Evolutionary conservation across 129 eudicot genomes (phyloP).

Genomic region (carrot (Daucus carota)): DH1_v3.0 NC_030384.2:48311501-48312000

Average conservation of each 20-base stretch:
- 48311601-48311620: background rate
- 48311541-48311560: no score
- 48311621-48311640: background rate
- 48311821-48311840: constrained; percentile 33
- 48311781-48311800: background rate
- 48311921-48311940: constrained; percentile 30
- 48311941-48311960: constrained; percentile 34
- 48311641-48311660: background rate
- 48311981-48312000: constrained; percentile 63
- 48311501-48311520: no score
- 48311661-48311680: background rate
- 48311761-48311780: background rate
- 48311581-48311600: no score
- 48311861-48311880: constrained; percentile 20
- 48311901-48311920: constrained; percentile 37
- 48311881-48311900: constrained; percentile 35
- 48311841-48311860: constrained; percentile 68
- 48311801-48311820: background rate
- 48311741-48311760: background rate
- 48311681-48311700: background rate
- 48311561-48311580: no score
- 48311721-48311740: background rate
- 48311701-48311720: background rate
- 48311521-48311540: no score
- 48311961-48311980: constrained; percentile 40